A percentile compares a stretch with the other conserved stretches of the same genome.
phyloP scores from a whole-genome alignment of 768 basidiomycete species.

The Pulveroboletus sp. region DNA sequence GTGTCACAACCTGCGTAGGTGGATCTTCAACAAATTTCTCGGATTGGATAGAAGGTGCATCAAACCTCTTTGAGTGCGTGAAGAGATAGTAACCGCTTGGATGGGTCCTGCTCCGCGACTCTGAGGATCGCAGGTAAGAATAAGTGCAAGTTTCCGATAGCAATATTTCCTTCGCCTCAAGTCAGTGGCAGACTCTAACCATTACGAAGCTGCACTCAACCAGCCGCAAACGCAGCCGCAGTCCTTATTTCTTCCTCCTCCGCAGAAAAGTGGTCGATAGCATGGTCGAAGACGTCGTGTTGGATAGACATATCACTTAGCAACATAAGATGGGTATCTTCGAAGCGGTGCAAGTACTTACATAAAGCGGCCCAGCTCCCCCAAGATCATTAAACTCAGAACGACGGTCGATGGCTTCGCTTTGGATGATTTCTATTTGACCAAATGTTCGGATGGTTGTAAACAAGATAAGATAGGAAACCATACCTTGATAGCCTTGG shows the following conservation, averaged over 20 bases:
- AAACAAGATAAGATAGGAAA: background rate
- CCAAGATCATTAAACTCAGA: constrained; percentile 82
- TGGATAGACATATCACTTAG: constrained; percentile 82
- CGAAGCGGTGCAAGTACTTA: constrained; percentile 29
- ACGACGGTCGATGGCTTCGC: constrained; percentile 66
- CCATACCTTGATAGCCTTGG: constrained; percentile 70
- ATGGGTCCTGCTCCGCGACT: constrained; percentile 66
- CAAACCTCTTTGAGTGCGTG: constrained; percentile 90
- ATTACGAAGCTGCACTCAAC: constrained; percentile 36
- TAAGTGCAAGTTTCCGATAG: constrained; percentile 85
- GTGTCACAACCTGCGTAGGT: constrained; percentile 72
- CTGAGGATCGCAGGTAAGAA: constrained; percentile 86
- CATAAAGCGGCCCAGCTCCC: constrained; percentile 92
- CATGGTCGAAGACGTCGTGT: constrained; percentile 68
- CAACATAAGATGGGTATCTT: constrained; percentile 4
- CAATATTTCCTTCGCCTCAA: constrained; percentile 73
- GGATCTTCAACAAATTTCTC: background rate
- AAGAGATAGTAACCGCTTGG: constrained; percentile 79
- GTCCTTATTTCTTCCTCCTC: constrained; percentile 84
- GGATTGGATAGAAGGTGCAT: background rate
- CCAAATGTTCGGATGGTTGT: background rate
- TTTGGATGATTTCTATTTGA: constrained; percentile 48
- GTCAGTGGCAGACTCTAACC: background rate
- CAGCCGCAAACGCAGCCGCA: constrained; percentile 92
- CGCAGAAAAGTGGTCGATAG: constrained; percentile 69